A percentile compares a stretch with the other conserved stretches of the same genome.
Conservation (phyloP, 805 yeast genomes). For the Tetrapisispora phaffii region DNA sequence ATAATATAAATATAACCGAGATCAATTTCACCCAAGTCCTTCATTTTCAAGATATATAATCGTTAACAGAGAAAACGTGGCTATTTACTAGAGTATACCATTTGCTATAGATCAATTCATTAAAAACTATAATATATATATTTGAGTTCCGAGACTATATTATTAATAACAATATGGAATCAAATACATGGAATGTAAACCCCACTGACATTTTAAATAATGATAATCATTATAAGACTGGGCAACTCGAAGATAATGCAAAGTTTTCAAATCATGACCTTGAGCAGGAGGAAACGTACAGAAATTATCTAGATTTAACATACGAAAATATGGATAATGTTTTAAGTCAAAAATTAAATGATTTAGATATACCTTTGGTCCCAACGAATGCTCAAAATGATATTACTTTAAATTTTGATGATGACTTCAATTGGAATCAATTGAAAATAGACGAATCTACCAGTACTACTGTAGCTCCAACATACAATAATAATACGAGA, state of each 20-base stretch:
- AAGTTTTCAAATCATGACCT: neutral
- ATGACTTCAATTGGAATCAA: slow-evolving; percentile 16
- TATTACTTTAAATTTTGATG: neutral
- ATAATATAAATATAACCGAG: neutral
- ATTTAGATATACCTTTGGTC: slow-evolving; percentile 50
- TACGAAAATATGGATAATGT: slow-evolving; percentile 46
- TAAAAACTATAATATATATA: neutral
- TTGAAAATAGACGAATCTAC: slow-evolving; percentile 8
- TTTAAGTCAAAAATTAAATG: slow-evolving; percentile 50
- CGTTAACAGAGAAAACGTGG: too few relatives aligned
- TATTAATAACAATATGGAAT: slow-evolving; percentile 2
- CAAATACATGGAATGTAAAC: neutral
- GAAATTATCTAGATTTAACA: slow-evolving; percentile 31
- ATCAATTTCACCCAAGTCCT: neutral
- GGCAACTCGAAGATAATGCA: neutral
- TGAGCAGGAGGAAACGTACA: neutral
- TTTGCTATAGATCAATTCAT: neutral
- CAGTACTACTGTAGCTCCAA: slow-evolving; percentile 7
- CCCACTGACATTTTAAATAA: neutral
- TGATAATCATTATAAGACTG: neutral
- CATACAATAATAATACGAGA: neutral
- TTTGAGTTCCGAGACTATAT: neutral
- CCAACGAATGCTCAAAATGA: slow-evolving; percentile 7
- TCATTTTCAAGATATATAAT: neutral
- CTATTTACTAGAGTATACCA: too few relatives aligned